A percentile compares a stretch with the other conserved stretches of the same genome.
Evolutionary conservation across 192 early-diverging fungal species (phyloP).

Genomic region (Coemansia nantahalensis): DNA sequence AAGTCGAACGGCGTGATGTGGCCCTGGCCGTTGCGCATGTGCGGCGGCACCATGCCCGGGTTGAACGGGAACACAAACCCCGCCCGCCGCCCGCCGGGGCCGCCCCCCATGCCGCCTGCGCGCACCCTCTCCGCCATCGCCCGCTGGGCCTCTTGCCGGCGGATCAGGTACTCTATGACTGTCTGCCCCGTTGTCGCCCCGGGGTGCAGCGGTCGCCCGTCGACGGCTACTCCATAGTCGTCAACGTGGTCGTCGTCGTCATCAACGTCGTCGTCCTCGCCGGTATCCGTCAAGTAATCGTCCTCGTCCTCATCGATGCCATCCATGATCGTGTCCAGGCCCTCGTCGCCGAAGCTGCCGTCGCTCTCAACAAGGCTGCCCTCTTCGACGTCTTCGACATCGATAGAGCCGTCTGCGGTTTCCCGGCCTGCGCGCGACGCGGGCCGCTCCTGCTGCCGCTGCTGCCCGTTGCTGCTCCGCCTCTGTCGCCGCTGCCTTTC

Average conservation of each 20-base stretch:
- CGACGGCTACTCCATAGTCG: no score
- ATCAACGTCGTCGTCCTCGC: constrained; percentile 4
- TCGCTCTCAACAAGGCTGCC: background rate
- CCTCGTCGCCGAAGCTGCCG: constrained; percentile 12
- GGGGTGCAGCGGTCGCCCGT: constrained; percentile 2
- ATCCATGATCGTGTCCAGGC: constrained; percentile 2
- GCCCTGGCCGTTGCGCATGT: constrained; percentile 4
- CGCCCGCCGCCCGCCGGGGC: constrained; percentile 4
- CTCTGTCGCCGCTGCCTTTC: constrained; percentile 19
- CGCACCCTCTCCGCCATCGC: constrained; percentile 6
- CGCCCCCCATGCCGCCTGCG: background rate
- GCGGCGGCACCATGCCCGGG: constrained; percentile 21
- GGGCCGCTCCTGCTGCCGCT: constrained; percentile 7
- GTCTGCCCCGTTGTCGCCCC: constrained; percentile 4
- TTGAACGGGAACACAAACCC: constrained; percentile 24
- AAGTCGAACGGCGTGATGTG: constrained; percentile 35
- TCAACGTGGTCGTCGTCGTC: no score
- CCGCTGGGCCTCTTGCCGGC: constrained; percentile 13
- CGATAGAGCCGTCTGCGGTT: constrained; percentile 34
- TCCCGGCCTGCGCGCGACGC: constrained; percentile 9
- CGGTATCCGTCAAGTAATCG: background rate
- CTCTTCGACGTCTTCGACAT: constrained; percentile 42
- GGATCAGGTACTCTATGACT: constrained; percentile 12
- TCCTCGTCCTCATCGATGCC: constrained; percentile 11
- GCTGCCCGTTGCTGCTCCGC: background rate